Evolutionary conservation across 2,329 filamentous ascomycete species (phyloP).

Genomic region (Ophiostoma triangulosporum): DNA sequence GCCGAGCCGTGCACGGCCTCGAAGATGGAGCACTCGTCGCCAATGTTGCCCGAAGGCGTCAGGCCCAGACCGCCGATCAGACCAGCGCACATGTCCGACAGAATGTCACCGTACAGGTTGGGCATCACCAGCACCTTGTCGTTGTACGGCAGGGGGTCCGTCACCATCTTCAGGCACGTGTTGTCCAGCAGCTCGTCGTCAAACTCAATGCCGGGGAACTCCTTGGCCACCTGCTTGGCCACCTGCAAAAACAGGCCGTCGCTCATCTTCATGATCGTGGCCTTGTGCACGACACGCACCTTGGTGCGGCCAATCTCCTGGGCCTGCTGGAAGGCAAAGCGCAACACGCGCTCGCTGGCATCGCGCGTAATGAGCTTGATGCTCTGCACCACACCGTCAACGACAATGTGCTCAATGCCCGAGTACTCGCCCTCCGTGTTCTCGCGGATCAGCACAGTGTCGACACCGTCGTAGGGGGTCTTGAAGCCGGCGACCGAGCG

Average conservation of each 20-base stretch:
- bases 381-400: conserved; percentile 95
- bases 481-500: conserved; percentile 94
- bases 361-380: conserved; percentile 98
- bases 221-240: conserved; percentile 75
- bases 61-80: conserved; percentile 95
- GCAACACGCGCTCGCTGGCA: conserved; percentile 87
- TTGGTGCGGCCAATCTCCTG: conserved; percentile 86
- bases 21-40: conserved; percentile 98
- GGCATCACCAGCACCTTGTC: conserved; percentile 98
- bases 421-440: conserved; percentile 99
- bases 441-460: conserved; percentile 96
- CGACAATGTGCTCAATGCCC: conserved; percentile 95
- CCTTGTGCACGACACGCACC: conserved; percentile 98
- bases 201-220: conserved; percentile 92
- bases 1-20: conserved; percentile 82
- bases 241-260: conserved; percentile 95
- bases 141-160: conserved; percentile 91
- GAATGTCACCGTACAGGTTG: conserved; percentile 98
- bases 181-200: conserved; percentile 98
- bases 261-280: conserved; percentile 99
- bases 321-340: conserved; percentile 97
- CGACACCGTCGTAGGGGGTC: conserved; percentile 93
- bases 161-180: conserved; percentile 97
- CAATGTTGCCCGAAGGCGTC: conserved; percentile 96
- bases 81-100: conserved; percentile 98